A percentile compares a stretch with the other conserved stretches of the same genome.
These are phyloP conservation scores for Chaetomium globosum DNA, from an alignment of 2,329 filamentous ascomycete species.

Conservation along the genomic window DNA sequence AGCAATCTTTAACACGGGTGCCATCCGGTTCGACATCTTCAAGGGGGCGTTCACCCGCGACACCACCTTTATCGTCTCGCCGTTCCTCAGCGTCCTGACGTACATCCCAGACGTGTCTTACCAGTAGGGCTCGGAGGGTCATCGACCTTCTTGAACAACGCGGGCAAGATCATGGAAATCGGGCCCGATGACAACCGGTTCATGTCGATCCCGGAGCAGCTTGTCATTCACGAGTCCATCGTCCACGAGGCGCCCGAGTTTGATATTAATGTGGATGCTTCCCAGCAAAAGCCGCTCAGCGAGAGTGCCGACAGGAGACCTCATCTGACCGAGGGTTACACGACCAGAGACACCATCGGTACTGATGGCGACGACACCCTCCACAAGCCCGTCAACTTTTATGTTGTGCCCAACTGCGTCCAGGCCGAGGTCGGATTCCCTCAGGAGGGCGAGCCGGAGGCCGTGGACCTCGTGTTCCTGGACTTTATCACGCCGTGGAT, in stretches of 20 bases:
- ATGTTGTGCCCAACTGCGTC: conserved; percentile 80
- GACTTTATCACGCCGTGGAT: conserved; percentile 89
- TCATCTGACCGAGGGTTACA: conserved; percentile 71
- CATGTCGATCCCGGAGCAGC: conserved; percentile 55
- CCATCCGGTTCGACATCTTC: conserved; percentile 94
- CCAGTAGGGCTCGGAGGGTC: conserved; percentile 69
- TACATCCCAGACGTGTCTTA: conserved; percentile 83
- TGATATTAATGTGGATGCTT: conserved; percentile 17
- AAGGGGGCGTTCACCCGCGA: conserved; percentile 88
- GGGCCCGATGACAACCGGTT: conserved; percentile 47
- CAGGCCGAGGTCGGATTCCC: conserved; percentile 69
- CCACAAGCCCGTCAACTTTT: conserved; percentile 74
- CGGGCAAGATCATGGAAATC: conserved; percentile 52
- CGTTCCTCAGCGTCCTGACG: conserved; percentile 78
- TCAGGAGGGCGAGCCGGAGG: conserved; percentile 59
- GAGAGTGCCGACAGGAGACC: conserved; percentile 42
- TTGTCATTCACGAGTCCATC: conserved; percentile 37
- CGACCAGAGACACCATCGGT: conserved; percentile 82
- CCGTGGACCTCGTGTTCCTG: conserved; percentile 85
- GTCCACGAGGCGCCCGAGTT: conserved; percentile 37
- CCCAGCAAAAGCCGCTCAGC: conserved; percentile 41
- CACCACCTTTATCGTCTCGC: conserved; percentile 81
- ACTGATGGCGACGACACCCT: conserved; percentile 87
- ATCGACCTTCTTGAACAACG: conserved; percentile 62
- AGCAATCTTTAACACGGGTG: conserved; percentile 83